Conservation (phyloP, 1,139 yeast species). For the Lodderomyces parapsilosis region DNA sequence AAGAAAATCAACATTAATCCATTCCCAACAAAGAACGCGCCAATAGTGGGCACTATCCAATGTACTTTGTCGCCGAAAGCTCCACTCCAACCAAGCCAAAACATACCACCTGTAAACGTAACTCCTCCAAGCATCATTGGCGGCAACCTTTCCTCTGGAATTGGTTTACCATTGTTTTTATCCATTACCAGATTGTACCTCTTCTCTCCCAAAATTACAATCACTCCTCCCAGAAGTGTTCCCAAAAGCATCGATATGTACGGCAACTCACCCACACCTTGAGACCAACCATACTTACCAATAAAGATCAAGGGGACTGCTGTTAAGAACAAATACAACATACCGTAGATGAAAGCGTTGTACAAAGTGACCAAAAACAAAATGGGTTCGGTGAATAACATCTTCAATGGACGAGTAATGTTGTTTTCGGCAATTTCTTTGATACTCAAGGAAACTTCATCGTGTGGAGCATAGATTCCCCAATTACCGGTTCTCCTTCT, state of each 20-base stretch:
- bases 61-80: slow-evolving; percentile 63
- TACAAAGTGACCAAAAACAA: slow-evolving; percentile 66
- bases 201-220: slow-evolving; percentile 28
- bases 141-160: slow-evolving; percentile 78
- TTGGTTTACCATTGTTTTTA: slow-evolving; percentile 55
- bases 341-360: slow-evolving; percentile 83
- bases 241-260: slow-evolving; percentile 64
- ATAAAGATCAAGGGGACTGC: slow-evolving; percentile 77
- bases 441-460: slow-evolving; percentile 60
- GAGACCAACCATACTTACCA: slow-evolving; percentile 52
- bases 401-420: slow-evolving; percentile 63
- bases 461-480: slow-evolving; percentile 86
- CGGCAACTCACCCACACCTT: slow-evolving; percentile 61
- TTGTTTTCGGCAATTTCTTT: slow-evolving; percentile 69
- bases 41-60: slow-evolving; percentile 84
- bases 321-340: slow-evolving; percentile 71
- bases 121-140: slow-evolving; percentile 72
- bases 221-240: slow-evolving; percentile 53
- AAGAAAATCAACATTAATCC: slow-evolving; percentile 76
- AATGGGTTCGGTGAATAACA: slow-evolving; percentile 75
- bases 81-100: slow-evolving; percentile 90
- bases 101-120: slow-evolving; percentile 70
- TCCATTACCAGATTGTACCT: slow-evolving; percentile 24
- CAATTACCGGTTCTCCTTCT: slow-evolving; percentile 62
- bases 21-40: slow-evolving; percentile 69